Evolutionary conservation across 208 protist species (phyloP).

Genomic region (Crithidia mellificae): DNA sequence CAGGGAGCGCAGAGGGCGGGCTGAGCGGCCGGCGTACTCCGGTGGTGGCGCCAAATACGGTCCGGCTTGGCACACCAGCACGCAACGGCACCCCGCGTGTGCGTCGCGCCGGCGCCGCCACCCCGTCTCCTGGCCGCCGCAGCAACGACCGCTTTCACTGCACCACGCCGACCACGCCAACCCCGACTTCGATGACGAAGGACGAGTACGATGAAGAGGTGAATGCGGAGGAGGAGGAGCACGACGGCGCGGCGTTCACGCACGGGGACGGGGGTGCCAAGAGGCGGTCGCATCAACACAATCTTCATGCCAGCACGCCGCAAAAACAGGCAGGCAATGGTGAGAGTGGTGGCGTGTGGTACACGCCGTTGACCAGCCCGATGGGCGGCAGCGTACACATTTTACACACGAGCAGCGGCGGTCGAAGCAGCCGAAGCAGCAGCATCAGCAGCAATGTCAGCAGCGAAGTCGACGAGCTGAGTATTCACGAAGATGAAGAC

Average conservation of each 20-base stretch:
- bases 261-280: no score
- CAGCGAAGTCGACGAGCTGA: not conserved
- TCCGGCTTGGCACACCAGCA: slow-evolving; percentile 6
- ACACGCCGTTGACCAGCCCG: slow-evolving; percentile 2
- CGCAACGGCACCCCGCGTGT: slow-evolving; percentile 21
- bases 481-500: not conserved
- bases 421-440: not conserved
- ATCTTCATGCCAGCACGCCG: no score
- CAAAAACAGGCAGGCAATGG: not conserved
- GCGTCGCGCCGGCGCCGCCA: not conserved
- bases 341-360: not conserved
- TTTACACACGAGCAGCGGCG: slow-evolving; percentile 1
- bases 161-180: slow-evolving; percentile 5
- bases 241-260: not conserved
- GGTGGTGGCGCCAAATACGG: slow-evolving; percentile 13
- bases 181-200: not conserved
- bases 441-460: not conserved
- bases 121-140: slow-evolving; percentile 7
- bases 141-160: not conserved
- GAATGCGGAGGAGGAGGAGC: not conserved
- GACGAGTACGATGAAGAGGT: slow-evolving; percentile 4
- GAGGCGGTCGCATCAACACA: no score
- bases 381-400: slow-evolving; percentile 2
- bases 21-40: slow-evolving; percentile 12
- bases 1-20: not conserved